Percentiles rank a stretch among this genome's conserved stretches.
phyloP scores from a whole-genome alignment of 768 basidiomycete species.

The Lactifluus rugatus region DNA sequence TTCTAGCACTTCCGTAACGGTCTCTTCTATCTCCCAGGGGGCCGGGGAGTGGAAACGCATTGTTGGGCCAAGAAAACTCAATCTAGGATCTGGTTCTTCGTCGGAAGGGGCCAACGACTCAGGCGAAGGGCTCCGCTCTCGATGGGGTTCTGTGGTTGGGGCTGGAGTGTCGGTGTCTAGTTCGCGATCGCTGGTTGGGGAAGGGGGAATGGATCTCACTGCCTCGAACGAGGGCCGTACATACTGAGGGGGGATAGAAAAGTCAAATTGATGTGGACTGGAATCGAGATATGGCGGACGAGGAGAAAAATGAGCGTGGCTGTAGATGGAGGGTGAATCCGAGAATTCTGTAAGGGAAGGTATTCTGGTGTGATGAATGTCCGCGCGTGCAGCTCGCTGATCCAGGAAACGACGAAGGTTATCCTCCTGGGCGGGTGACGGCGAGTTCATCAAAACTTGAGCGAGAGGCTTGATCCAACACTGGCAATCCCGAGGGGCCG shows the following conservation, averaged over 20 bases:
- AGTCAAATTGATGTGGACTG: conserved; percentile 25
- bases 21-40: conserved; percentile 66
- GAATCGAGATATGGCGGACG: conserved; percentile 27
- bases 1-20: conserved; percentile 39
- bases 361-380: conserved; percentile 36
- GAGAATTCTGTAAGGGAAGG: conserved; percentile 48
- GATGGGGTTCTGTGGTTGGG: conserved; percentile 11
- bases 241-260: conserved; percentile 21
- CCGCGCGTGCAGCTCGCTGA: conserved; percentile 43
- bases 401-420: conserved; percentile 44
- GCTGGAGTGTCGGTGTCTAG: conserved; percentile 33
- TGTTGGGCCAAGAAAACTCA: conserved; percentile 73
- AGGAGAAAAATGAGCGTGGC: conserved; percentile 49
- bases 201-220: conserved; percentile 20
- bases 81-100: conserved; percentile 38
- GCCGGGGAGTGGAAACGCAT: conserved; percentile 75
- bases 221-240: conserved; percentile 9
- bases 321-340: conserved; percentile 66
- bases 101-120: conserved; percentile 30
- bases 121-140: conserved; percentile 20
- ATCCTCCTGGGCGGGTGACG: conserved; percentile 35
- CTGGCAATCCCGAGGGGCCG: neutral
- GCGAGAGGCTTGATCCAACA: conserved; percentile 15
- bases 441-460: conserved; percentile 31
- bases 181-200: conserved; percentile 38